Conservation (phyloP, 1,139 yeast genomes). For the Kurtzmaniella quercitrusa region DNA sequence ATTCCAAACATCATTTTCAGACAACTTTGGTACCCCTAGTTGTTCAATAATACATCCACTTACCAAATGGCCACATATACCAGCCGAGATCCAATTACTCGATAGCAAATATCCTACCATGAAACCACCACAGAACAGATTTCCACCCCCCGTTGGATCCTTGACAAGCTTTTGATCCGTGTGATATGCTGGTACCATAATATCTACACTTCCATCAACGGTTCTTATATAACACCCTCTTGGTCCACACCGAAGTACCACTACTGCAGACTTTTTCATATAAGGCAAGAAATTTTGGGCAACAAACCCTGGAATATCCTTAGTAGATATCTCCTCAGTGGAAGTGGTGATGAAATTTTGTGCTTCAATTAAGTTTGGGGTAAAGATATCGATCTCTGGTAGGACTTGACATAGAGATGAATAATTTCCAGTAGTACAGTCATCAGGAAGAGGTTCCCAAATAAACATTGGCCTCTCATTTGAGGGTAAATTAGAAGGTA, state of each 20-base stretch:
- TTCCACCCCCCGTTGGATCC: conserved; percentile 96
- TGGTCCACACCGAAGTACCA: conserved; percentile 69
- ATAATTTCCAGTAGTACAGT: conserved; percentile 52
- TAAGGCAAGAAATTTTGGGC: conserved; percentile 28
- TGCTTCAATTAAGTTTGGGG: conserved; percentile 87
- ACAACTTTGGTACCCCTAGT: conserved; percentile 60
- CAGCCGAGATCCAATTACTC: conserved; percentile 51
- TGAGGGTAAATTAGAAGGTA: conserved; percentile 16
- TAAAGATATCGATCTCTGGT: conserved; percentile 52
- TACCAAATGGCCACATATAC: conserved; percentile 68
- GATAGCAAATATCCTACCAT: conserved; percentile 54
- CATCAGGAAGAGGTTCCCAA: conserved; percentile 88
- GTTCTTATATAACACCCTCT: conserved; percentile 49
- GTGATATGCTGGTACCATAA: conserved; percentile 75
- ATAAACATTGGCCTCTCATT: conserved; percentile 41
- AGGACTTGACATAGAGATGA: conserved; percentile 37
- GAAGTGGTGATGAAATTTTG: conserved; percentile 16
- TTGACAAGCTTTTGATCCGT: conserved; percentile 45
- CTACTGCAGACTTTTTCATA: conserved; percentile 39
- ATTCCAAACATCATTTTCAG: conserved; percentile 46
- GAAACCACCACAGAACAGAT: conserved; percentile 81
- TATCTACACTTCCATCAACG: conserved; percentile 7
- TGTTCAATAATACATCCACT: conserved; percentile 79
- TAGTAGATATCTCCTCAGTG: conserved; percentile 23
- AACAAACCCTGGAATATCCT: conserved; percentile 34